Percentiles rank a stretch among this genome's conserved stretches.
These are phyloP conservation scores for Phytopythium cucurbitacearum DNA, from an alignment of 352 stramenopile genomes.

Conservation along the genomic window DNA sequence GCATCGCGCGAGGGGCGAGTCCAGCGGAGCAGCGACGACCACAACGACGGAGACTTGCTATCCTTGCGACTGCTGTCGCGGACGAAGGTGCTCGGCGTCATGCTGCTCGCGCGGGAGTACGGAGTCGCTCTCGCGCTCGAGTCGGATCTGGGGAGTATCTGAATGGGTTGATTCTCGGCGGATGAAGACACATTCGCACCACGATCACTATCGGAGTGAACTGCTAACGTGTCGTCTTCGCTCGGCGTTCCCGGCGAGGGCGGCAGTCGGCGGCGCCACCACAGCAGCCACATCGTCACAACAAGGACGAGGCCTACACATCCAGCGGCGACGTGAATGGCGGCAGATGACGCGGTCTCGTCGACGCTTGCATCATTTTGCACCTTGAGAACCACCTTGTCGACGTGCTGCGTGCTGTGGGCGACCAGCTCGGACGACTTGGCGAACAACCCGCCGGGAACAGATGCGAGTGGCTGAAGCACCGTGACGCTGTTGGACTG, in stretches of 20 bases:
- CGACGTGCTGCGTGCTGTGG: conserved; percentile 4
- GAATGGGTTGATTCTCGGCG: no score
- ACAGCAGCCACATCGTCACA: background rate
- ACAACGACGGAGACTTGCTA: background rate
- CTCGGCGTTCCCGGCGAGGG: background rate
- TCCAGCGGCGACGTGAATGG: background rate
- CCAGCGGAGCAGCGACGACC: background rate
- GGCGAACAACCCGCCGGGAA: background rate
- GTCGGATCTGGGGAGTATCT: no score
- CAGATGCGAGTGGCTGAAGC: no score
- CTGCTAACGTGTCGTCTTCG: background rate
- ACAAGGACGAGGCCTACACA: background rate
- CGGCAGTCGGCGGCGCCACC: background rate
- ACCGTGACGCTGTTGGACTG: no score
- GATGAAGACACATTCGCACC: no score
- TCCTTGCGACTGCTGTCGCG: background rate
- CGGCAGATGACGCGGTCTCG: background rate
- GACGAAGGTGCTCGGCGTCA: background rate
- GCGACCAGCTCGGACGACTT: background rate
- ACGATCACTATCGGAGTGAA: no score
- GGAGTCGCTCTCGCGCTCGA: background rate
- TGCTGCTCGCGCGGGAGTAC: background rate
- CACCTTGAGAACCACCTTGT: conserved; percentile 3
- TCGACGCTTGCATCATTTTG: background rate
- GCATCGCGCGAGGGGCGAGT: background rate